Base-by-base conservation (phyloP, 2,329 filamentous ascomycete genomes). In the Penicillium glabrum region DNA sequence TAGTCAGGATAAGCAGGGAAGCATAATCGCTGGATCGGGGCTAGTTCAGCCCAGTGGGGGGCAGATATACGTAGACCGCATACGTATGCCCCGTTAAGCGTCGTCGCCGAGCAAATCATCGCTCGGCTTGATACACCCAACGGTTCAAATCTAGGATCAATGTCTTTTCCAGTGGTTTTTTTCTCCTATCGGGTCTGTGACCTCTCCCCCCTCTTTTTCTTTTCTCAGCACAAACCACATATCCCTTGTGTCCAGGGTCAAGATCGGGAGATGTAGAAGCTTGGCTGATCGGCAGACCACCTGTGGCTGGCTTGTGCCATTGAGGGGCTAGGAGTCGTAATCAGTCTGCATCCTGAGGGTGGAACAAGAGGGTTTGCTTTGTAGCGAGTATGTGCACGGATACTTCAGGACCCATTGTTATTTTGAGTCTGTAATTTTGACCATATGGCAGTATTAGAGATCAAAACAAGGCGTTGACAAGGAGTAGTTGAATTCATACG, bases 61-160 rank as follows among this genome's bases (percentile, higher is more conserved):
- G 48, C 59, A 43, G 53, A 65, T 61, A 61, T 65, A 65, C 62
- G 64, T 66, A 64, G 56, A 35, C 64, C 53, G 64, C 58, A 54
- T 64, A 65, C 63, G 64, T 66, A 65, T 63, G 54, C 61, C 55
- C 55, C 51, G 49, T 61, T 46, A 41, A 49, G 39, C 45, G 47
- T 59, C 27, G 23, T 31, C 35, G 26, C 35, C 31, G 49, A 54
- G 27, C 62, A 63, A 61, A 61, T 65, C 58, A 60, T 48, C 24
- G 29, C 54, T 58, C 60, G 60, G 63, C 57, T 56, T 23, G 46
- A 46, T 23, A 62, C 51, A 26, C 58, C 57, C 45, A 44, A 54
- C 33, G 45, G 35, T 37, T 52, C 47, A 51, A 24, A 3, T 14
- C 29, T 55, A 37, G 29, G 16, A 37, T 19, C 31, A 23, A 48